Percentiles rank a stretch among this genome's conserved stretches.
phyloP scores from a whole-genome alignment of 345 rosid genomes.

The Gossypioides kirkii region DNA sequence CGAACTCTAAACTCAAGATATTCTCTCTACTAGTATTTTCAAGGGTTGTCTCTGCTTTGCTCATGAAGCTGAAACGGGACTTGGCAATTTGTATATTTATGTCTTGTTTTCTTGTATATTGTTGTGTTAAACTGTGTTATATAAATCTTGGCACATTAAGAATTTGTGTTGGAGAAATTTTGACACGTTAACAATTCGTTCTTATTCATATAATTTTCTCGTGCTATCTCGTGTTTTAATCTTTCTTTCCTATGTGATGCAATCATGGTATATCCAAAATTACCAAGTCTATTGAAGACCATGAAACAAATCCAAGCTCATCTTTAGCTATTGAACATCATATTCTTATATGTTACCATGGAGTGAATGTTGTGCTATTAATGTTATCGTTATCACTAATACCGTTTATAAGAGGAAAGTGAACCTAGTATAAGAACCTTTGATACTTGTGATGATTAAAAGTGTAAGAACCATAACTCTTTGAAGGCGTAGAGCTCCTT shows the following conservation, averaged over 20 bases:
- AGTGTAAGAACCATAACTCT: too few species aligned
- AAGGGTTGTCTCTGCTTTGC: not conserved
- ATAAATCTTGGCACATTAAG: not conserved
- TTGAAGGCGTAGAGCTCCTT: too few species aligned
- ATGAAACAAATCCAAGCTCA: not conserved
- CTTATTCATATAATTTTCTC: not conserved
- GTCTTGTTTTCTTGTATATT: not conserved
- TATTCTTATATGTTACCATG: too few species aligned
- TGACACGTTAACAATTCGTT: not conserved
- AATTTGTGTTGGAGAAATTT: not conserved
- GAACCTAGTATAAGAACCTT: too few species aligned
- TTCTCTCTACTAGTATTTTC: conserved; percentile 34
- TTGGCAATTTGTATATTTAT: not conserved
- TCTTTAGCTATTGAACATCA: not conserved
- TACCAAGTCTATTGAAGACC: not conserved
- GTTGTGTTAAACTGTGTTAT: not conserved
- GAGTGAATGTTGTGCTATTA: too few species aligned
- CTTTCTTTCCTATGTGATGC: not conserved
- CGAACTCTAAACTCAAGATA: conserved; percentile 39
- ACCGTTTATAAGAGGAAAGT: too few species aligned
- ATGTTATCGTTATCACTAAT: too few species aligned
- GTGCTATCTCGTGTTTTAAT: not conserved
- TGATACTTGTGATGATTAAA: too few species aligned
- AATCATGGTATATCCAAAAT: not conserved
- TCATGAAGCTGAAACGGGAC: not conserved